Percentiles rank a stretch among this genome's conserved stretches.
These are phyloP conservation scores for Xerocomellus intermedius DNA, from an alignment of 768 basidiomycete genomes.

Conservation along the genomic window DNA sequence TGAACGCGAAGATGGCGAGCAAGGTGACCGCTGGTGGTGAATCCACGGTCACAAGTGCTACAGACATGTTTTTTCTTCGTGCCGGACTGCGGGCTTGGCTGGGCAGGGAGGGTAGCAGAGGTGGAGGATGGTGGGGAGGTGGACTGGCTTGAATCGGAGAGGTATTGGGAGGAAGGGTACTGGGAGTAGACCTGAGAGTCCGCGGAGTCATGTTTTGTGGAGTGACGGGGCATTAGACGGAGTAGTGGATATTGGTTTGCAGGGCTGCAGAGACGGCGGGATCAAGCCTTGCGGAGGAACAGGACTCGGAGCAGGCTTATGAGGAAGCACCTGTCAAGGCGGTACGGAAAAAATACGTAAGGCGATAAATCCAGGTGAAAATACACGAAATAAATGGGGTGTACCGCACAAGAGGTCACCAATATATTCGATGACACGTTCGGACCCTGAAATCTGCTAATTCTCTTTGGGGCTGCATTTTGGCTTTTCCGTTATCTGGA, in stretches of 20 bases:
- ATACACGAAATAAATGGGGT: slow-evolving; percentile 29
- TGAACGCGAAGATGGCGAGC: slow-evolving; percentile 87
- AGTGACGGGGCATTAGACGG: slow-evolving; percentile 31
- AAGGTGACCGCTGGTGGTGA: slow-evolving; percentile 88
- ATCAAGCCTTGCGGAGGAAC: slow-evolving; percentile 26
- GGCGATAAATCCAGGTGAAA: slow-evolving; percentile 16
- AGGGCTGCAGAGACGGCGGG: slow-evolving; percentile 30
- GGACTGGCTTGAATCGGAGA: slow-evolving; percentile 28
- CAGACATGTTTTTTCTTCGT: slow-evolving; percentile 57
- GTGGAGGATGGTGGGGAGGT: slow-evolving; percentile 10
- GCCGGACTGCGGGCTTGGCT: not conserved
- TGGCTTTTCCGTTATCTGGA: slow-evolving; percentile 35
- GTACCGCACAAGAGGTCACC: slow-evolving; percentile 11
- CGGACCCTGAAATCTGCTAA: slow-evolving; percentile 34
- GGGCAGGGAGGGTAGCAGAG: not conserved
- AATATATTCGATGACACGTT: slow-evolving; percentile 30
- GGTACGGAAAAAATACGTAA: slow-evolving; percentile 39
- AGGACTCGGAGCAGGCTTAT: slow-evolving; percentile 30
- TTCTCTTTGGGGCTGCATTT: slow-evolving; percentile 31
- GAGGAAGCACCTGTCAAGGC: slow-evolving; percentile 37
- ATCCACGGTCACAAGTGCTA: slow-evolving; percentile 67
- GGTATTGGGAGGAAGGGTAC: slow-evolving; percentile 22
- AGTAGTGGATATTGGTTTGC: slow-evolving; percentile 11
- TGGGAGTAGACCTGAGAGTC: slow-evolving; percentile 17
- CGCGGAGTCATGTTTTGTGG: slow-evolving; percentile 26